Evolutionary conservation across 1,139 yeast species (phyloP).

Genomic region (Torulaspora globosa): DNA sequence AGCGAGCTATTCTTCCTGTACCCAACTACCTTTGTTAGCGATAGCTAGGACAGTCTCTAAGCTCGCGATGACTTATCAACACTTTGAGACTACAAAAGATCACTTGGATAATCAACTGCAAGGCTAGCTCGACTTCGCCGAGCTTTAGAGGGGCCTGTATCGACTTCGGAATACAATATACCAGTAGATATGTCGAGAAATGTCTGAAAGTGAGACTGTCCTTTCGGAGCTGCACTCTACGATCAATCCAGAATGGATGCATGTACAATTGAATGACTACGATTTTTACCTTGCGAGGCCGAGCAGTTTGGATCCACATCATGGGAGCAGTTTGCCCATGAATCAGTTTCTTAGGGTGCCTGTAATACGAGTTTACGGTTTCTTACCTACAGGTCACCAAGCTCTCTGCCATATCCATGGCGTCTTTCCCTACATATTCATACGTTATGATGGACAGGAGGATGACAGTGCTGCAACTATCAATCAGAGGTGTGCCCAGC

Average conservation of each 20-base stretch:
- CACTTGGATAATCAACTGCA: too few relatives aligned
- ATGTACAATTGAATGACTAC: conserved; percentile 41
- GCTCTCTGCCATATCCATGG: conserved; percentile 76
- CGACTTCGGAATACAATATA: neutral
- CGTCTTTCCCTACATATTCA: conserved; percentile 72
- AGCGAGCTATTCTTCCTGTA: neutral
- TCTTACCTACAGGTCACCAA: conserved; percentile 51
- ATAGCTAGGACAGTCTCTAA: too few relatives aligned
- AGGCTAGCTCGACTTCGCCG: too few relatives aligned
- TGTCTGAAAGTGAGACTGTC: conserved; percentile 14
- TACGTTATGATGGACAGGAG: conserved; percentile 49
- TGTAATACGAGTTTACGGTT: conserved; percentile 71
- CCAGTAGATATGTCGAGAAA: conserved; percentile 9
- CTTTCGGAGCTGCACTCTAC: conserved; percentile 12
- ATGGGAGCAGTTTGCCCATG: conserved; percentile 32
- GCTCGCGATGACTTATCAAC: neutral
- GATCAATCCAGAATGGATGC: conserved; percentile 17
- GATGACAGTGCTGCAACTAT: conserved; percentile 28
- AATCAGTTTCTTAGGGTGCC: conserved; percentile 56
- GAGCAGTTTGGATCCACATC: conserved; percentile 40
- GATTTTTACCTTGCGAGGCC: conserved; percentile 62
- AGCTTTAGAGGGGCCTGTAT: neutral
- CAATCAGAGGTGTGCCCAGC: conserved; percentile 30
- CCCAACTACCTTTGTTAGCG: neutral
- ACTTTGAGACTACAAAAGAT: too few relatives aligned